These are phyloP conservation scores for Cotoneaster glaucophyllus DNA, from an alignment of 306 rosid genomes.

Conservation along the genomic window DNA sequence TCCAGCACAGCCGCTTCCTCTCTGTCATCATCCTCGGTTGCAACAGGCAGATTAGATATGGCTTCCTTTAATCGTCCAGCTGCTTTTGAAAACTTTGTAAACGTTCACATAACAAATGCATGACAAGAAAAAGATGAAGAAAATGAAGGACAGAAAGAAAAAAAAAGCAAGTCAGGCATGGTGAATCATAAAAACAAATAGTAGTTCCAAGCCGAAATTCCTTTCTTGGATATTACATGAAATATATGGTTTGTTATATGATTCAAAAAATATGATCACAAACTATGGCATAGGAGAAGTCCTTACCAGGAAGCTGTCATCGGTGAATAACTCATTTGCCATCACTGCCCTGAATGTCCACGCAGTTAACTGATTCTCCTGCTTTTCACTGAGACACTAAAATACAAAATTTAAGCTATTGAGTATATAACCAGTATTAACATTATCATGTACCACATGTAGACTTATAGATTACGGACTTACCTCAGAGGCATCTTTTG, in stretches of 20 bases:
- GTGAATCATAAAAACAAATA: background rate
- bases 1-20: constrained; percentile 62
- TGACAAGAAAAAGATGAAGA: background rate
- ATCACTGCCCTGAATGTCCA: constrained; percentile 67
- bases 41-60: constrained; percentile 71
- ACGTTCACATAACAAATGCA: constrained; percentile 13
- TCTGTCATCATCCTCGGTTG: constrained; percentile 62
- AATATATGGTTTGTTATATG: background rate
- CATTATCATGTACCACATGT: background rate
- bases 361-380: constrained; percentile 56
- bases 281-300: background rate
- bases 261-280: constrained; percentile 4
- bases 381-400: constrained; percentile 70
- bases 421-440: background rate
- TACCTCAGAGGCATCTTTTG: constrained; percentile 60
- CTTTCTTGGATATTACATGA: background rate
- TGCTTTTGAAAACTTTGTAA: constrained; percentile 68
- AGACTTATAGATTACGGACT: constrained; percentile 5
- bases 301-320: constrained; percentile 91
- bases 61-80: constrained; percentile 70
- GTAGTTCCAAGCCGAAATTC: background rate
- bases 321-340: constrained; percentile 74
- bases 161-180: constrained; percentile 9
- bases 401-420: background rate
- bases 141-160: background rate